phyloP scores from a whole-genome alignment of 495 filamentous ascomycete genomes.

The Lentithecium fluviatile region DNA sequence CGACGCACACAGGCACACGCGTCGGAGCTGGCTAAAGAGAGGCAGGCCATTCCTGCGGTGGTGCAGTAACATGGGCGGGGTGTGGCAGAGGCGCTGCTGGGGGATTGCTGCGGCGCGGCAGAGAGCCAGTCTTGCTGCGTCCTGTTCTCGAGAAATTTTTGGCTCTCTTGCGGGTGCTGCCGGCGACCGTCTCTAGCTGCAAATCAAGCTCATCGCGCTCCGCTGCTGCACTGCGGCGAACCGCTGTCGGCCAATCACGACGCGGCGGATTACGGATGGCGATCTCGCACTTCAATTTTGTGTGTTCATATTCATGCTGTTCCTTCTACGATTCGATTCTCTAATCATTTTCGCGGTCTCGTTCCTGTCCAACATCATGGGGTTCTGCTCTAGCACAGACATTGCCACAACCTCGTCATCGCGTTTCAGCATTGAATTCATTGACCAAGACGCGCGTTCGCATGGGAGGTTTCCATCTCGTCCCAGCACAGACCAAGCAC shows the following conservation, averaged over 20 bases:
- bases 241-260: not conserved
- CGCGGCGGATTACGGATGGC: not conserved
- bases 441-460: too few species aligned
- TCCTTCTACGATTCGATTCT: too few species aligned
- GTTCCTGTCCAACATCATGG: too few species aligned
- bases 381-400: too few species aligned
- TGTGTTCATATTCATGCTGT: not conserved
- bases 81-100: constrained; percentile 10
- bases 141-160: not conserved
- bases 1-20: constrained; percentile 10
- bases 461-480: too few species aligned
- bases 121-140: not conserved
- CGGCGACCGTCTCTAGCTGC: constrained; percentile 14
- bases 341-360: too few species aligned
- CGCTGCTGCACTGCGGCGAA: not conserved
- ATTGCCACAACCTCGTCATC: too few species aligned
- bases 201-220: not conserved
- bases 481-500: too few species aligned
- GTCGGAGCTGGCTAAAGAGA: constrained; percentile 30
- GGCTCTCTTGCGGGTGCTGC: constrained; percentile 18
- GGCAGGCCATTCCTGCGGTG: constrained; percentile 25
- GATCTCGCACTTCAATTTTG: not conserved
- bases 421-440: too few species aligned
- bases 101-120: constrained; percentile 1
- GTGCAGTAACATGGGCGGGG: constrained; percentile 30